These are phyloP conservation scores for Avicennia marina DNA, from an alignment of 257 asterid species.

Conservation along the genomic window DNA sequence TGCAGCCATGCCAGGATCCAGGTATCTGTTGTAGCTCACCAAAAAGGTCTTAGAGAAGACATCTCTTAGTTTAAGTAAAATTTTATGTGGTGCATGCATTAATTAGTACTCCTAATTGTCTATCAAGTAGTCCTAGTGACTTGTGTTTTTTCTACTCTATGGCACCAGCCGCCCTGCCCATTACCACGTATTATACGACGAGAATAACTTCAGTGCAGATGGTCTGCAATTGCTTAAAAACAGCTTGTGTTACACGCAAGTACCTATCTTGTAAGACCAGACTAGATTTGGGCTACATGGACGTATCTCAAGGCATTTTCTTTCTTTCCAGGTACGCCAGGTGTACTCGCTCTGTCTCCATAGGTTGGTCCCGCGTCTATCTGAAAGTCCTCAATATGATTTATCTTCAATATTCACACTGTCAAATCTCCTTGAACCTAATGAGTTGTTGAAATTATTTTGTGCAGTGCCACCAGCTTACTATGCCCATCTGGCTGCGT, in stretches of 20 bases:
- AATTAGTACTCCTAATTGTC: neutral
- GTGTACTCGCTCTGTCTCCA: conserved; percentile 69
- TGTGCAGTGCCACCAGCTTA: conserved; percentile 80
- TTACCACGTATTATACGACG: conserved; percentile 76
- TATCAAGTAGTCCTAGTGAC: neutral
- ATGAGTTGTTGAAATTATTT: neutral
- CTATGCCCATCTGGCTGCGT: conserved; percentile 78
- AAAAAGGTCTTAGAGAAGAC: no score
- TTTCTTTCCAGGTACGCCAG: conserved; percentile 53
- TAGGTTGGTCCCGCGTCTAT: conserved; percentile 38
- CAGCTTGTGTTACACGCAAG: conserved; percentile 72
- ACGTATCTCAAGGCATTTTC: neutral
- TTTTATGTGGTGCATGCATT: neutral
- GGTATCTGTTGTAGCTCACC: no score
- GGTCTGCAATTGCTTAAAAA: conserved; percentile 63
- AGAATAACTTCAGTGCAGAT: conserved; percentile 66
- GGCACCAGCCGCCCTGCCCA: conserved; percentile 89
- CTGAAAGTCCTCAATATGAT: no score
- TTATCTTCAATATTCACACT: neutral
- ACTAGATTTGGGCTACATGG: neutral
- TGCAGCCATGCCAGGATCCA: conserved; percentile 88
- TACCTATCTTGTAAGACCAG: neutral
- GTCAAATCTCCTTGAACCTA: neutral
- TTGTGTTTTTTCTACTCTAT: conserved; percentile 18
- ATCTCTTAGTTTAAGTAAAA: neutral